Evolutionary conservation across 2,329 filamentous ascomycete genomes (phyloP), one percentile per base, ranked within the genome.

Genomic region (Botrytis deweyae): DNA sequence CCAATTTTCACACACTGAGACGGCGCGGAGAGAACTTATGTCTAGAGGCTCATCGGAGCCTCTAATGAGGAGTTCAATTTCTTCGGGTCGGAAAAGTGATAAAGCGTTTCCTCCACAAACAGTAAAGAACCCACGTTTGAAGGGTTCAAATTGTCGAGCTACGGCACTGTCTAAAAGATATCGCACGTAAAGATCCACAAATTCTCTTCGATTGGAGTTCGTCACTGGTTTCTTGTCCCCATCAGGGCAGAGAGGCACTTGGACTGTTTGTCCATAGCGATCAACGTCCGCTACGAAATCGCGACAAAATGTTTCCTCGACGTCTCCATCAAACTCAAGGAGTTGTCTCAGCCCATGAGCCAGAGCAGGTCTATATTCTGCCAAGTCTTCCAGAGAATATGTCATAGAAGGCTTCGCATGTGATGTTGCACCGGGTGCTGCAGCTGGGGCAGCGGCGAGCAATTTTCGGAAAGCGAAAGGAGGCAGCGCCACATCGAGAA

Each of bases 91-190:
- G 82, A 97, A 97, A 2, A 98, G 87, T 1, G 92, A 93, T 52
- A 97, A 86, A 0, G 95, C 94, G 80, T 96, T 97, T 52, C 94
- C 93, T 52, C 92, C 93, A 80, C 94, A 97, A 42, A 97, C 93
- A 0, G 93, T 97, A 81, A 94, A 98, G 83, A 98, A 98, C 0
- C 95, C 95, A 72, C 94, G 89, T 81, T 96, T 96, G 86, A 98
- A 98, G 0, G 95, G 94, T 80, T 97, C 94, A 77, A 97, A 98
- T 80, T 97, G 94, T 59, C 93, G 88, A 58, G 88, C 85, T 1
- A 97, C 92, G 0, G 93, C 88, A 10, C 87, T 90, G 78, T 97
- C 94, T 18, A 98, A 88, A 16, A 95, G 82, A 80, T 95, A 92
- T 58, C 90, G 89, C 16, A 97, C 88, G 80, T 97, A 97, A 3